Conservation (phyloP, 768 basidiomycete genomes). For the Pleurotus ostreatus region DNA sequence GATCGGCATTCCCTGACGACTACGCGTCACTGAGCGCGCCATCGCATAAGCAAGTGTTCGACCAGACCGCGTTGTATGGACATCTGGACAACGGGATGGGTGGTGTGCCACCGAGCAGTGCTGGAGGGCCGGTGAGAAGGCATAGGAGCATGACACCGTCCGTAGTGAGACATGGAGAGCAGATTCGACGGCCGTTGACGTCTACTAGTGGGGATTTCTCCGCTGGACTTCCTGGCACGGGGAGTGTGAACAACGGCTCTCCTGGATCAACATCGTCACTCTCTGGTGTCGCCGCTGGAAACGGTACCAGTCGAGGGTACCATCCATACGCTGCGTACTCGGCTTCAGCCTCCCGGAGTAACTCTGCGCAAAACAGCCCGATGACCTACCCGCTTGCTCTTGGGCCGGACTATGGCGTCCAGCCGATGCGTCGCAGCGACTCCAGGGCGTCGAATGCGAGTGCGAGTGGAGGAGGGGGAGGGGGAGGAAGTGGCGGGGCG, state of each 20-base stretch:
- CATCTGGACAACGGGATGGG: slow-evolving; percentile 28
- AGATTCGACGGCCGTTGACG: slow-evolving; percentile 46
- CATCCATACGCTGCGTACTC: slow-evolving; percentile 51
- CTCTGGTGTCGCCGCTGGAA: slow-evolving; percentile 23
- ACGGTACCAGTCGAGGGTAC: slow-evolving; percentile 39
- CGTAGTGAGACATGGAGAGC: slow-evolving; percentile 45
- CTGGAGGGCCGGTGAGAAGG: slow-evolving; percentile 60
- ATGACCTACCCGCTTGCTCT: slow-evolving; percentile 36
- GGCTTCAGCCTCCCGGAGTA: slow-evolving; percentile 28
- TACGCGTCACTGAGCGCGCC: slow-evolving; percentile 61
- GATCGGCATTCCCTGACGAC: slow-evolving; percentile 15
- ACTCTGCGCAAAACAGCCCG: slow-evolving; percentile 44
- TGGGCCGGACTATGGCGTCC: slow-evolving; percentile 25
- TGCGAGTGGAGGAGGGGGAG: slow-evolving; percentile 14
- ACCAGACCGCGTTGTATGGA: slow-evolving; percentile 50
- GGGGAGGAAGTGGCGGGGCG: slow-evolving; percentile 20
- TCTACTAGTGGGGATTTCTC: slow-evolving; percentile 35
- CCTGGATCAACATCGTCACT: slow-evolving; percentile 19
- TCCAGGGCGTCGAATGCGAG: slow-evolving; percentile 33
- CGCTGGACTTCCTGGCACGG: slow-evolving; percentile 12
- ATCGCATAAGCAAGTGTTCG: slow-evolving; percentile 64
- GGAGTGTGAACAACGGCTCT: not conserved
- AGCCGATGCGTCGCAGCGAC: slow-evolving; percentile 22
- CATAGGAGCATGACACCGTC: slow-evolving; percentile 80
- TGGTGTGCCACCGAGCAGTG: slow-evolving; percentile 16